These are phyloP conservation scores for Fusarium sp. DNA, from an alignment of 2,329 filamentous ascomycete species.

Conservation along the genomic window DNA sequence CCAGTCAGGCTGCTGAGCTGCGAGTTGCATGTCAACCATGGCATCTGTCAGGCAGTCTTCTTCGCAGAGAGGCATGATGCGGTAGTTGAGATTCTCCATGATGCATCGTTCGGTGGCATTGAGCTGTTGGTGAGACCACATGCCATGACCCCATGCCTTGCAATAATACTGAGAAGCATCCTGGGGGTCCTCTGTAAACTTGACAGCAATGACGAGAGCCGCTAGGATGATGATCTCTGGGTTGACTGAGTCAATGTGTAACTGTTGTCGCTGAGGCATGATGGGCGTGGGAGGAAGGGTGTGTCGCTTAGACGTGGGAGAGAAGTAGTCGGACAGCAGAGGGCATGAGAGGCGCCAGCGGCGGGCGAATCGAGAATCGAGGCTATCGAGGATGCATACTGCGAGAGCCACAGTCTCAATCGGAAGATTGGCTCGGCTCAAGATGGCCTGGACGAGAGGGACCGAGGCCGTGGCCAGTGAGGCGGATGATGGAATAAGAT, in stretches of 20 bases:
- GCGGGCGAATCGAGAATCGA: slow-evolving; percentile 70
- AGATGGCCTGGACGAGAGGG: slow-evolving; percentile 68
- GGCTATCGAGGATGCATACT: slow-evolving; percentile 73
- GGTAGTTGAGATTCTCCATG: slow-evolving; percentile 72
- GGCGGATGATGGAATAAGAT: slow-evolving; percentile 72
- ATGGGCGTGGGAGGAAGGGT: slow-evolving; percentile 58
- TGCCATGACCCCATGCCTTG: slow-evolving; percentile 62
- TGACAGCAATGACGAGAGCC: slow-evolving; percentile 71
- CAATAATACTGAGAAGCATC: slow-evolving; percentile 65
- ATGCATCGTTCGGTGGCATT: slow-evolving; percentile 72
- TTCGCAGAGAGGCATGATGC: slow-evolving; percentile 70
- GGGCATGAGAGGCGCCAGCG: slow-evolving; percentile 71
- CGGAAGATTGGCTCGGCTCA: slow-evolving; percentile 67
- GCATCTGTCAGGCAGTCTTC: slow-evolving; percentile 67
- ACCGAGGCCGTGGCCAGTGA: slow-evolving; percentile 69
- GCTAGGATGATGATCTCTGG: slow-evolving; percentile 73
- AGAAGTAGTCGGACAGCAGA: slow-evolving; percentile 50
- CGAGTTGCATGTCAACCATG: slow-evolving; percentile 72
- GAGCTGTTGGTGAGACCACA: slow-evolving; percentile 71
- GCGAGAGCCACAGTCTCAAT: slow-evolving; percentile 72
- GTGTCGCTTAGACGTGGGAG: slow-evolving; percentile 56
- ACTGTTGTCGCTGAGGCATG: slow-evolving; percentile 49
- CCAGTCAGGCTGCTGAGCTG: slow-evolving; percentile 52
- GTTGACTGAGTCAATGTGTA: slow-evolving; percentile 70
- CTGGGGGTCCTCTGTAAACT: slow-evolving; percentile 72